Conservation (phyloP, 331 rosid species). For the Saraca asoca region DNA sequence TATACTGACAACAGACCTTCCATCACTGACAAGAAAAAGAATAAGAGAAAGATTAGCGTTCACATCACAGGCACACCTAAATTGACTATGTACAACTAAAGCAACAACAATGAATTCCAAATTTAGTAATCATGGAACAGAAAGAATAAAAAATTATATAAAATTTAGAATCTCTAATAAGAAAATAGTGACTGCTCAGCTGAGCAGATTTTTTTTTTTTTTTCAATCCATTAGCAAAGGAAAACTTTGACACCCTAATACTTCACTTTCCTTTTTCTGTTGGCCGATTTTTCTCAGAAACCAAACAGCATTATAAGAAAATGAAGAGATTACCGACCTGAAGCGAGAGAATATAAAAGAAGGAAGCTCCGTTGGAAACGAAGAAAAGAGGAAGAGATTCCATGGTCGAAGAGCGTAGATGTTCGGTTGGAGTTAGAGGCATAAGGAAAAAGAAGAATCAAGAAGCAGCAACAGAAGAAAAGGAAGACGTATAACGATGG, state of each 20-base stretch:
- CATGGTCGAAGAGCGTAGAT: slow-evolving; percentile 71
- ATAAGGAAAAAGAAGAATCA: slow-evolving; percentile 58
- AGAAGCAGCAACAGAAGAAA: slow-evolving; percentile 62
- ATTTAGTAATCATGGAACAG: slow-evolving; percentile 14
- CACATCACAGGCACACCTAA: slow-evolving; percentile 37
- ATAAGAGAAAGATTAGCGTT: slow-evolving; percentile 26
- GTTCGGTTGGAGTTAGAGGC: slow-evolving; percentile 50
- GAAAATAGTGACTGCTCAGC: slow-evolving; percentile 5
- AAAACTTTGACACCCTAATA: slow-evolving; percentile 7
- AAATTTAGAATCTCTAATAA: slow-evolving; percentile 6
- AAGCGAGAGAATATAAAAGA: slow-evolving; percentile 68
- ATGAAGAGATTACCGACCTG: slow-evolving; percentile 51
- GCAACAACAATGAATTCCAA: slow-evolving; percentile 5
- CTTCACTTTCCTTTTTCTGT: neutral
- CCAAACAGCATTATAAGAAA: slow-evolving; percentile 17
- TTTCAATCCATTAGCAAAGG: slow-evolving; percentile 13
- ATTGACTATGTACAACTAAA: neutral
- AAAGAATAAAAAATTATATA: neutral
- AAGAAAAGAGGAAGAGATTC: slow-evolving; percentile 59
- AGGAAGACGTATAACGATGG: slow-evolving; percentile 61
- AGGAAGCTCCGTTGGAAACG: slow-evolving; percentile 77
- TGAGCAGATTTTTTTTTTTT: neutral
- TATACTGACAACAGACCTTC: slow-evolving; percentile 80
- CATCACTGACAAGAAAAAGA: slow-evolving; percentile 49
- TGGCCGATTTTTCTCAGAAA: slow-evolving; percentile 41